phyloP scores from a whole-genome alignment of 1,284 basidiomycete genomes.

The Tylopilus sp. region DNA sequence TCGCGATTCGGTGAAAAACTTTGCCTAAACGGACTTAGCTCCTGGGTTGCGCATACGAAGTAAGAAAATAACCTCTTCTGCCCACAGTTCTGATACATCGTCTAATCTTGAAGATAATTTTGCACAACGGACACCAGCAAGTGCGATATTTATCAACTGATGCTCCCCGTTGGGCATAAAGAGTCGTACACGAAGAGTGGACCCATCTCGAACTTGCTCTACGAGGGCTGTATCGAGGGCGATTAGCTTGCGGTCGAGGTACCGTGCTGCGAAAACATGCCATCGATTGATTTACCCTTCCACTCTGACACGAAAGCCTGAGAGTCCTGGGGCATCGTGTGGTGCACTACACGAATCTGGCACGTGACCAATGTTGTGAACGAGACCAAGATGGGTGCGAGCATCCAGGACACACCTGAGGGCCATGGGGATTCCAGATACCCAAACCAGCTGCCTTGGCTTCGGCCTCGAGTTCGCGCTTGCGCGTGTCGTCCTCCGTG shows the following conservation, averaged over 20 bases:
- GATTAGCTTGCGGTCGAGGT: neutral
- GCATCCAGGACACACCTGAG: slow-evolving; percentile 48
- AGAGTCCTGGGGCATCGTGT: slow-evolving; percentile 89
- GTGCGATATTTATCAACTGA: slow-evolving; percentile 78
- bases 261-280: slow-evolving; percentile 38
- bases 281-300: slow-evolving; percentile 88
- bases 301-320: slow-evolving; percentile 86
- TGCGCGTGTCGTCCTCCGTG: slow-evolving; percentile 75
- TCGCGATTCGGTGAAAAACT: slow-evolving; percentile 91
- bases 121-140: slow-evolving; percentile 85
- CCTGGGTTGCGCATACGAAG: neutral
- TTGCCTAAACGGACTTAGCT: slow-evolving; percentile 56
- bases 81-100: slow-evolving; percentile 76
- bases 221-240: slow-evolving; percentile 63
- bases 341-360: slow-evolving; percentile 71
- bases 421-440: slow-evolving; percentile 84
- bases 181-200: slow-evolving; percentile 84
- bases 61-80: slow-evolving; percentile 65
- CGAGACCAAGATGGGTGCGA: neutral
- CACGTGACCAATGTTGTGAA: slow-evolving; percentile 12
- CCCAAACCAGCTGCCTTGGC: slow-evolving; percentile 78
- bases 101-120: slow-evolving; percentile 70
- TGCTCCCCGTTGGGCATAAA: slow-evolving; percentile 86
- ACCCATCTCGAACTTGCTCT: slow-evolving; percentile 92
- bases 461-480: slow-evolving; percentile 72